Evolutionary conservation across 2,329 filamentous ascomycete species (phyloP).

Genomic region (Alternaria ventricosa): DNA sequence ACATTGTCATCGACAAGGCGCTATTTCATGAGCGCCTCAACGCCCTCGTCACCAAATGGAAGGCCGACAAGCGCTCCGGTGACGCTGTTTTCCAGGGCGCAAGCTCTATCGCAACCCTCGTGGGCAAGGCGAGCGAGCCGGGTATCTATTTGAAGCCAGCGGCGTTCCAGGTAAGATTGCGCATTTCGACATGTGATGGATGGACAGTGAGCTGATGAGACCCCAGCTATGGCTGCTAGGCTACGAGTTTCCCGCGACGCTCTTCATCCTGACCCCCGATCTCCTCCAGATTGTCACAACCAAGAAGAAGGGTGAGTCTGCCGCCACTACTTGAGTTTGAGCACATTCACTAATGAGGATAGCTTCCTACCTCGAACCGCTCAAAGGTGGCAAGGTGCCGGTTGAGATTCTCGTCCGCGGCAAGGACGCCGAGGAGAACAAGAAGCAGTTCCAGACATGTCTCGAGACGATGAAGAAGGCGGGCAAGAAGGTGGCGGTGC

Average conservation of each 20-base stretch:
- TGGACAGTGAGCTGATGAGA: slow-evolving; percentile 28
- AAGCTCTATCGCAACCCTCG: slow-evolving; percentile 84
- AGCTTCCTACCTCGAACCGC: slow-evolving; percentile 91
- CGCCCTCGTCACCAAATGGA: slow-evolving; percentile 90
- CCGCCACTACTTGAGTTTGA: too few species aligned
- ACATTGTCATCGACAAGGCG: slow-evolving; percentile 93
- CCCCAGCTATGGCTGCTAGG: slow-evolving; percentile 93
- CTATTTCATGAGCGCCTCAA: slow-evolving; percentile 92
- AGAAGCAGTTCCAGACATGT: slow-evolving; percentile 86
- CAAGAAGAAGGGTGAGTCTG: slow-evolving; percentile 83
- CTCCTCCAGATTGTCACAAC: slow-evolving; percentile 92
- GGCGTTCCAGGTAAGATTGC: slow-evolving; percentile 80
- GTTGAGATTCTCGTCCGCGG: slow-evolving; percentile 90
- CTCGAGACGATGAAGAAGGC: slow-evolving; percentile 85
- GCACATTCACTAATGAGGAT: slow-evolving; percentile 20
- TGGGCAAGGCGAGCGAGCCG: slow-evolving; percentile 86
- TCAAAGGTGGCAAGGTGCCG: slow-evolving; percentile 90
- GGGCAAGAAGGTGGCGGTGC: slow-evolving; percentile 88
- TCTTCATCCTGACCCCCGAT: slow-evolving; percentile 90
- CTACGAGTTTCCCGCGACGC: slow-evolving; percentile 96
- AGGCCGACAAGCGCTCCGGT: slow-evolving; percentile 88
- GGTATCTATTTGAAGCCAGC: slow-evolving; percentile 94
- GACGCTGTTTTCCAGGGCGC: slow-evolving; percentile 86
- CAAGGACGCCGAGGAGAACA: slow-evolving; percentile 90
- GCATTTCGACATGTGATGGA: neutral